These are phyloP conservation scores for Trametes pubescens DNA, from an alignment of 1,284 basidiomycete genomes.

Conservation along the genomic window DNA sequence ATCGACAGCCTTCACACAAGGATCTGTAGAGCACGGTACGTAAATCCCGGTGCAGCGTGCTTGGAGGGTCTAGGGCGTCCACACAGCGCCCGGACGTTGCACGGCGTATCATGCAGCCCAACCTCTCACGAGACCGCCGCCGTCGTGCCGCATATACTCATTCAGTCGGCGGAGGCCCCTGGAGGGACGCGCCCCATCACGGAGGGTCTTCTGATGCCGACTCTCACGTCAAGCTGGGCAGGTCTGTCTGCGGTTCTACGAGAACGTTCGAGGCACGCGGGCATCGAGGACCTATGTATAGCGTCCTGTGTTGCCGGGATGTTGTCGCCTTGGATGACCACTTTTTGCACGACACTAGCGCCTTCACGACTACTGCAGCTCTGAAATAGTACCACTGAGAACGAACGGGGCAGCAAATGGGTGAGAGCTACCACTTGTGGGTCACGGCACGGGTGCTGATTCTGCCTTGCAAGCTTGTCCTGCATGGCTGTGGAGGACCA, in stretches of 20 bases:
- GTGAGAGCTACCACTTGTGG: background rate
- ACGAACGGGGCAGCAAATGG: background rate
- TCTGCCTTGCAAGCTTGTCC: background rate
- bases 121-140: constrained; percentile 7
- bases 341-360: background rate
- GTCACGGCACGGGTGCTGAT: no score
- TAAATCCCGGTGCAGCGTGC: constrained; percentile 1
- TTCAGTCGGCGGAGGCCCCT: constrained; percentile 5
- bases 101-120: background rate
- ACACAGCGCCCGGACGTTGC: constrained; percentile 1
- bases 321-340: background rate
- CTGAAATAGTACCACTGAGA: no score
- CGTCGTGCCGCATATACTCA: constrained; percentile 3
- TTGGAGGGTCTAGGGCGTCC: background rate
- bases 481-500: background rate
- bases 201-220: constrained; percentile 11
- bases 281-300: background rate
- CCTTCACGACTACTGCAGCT: background rate
- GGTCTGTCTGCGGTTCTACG: constrained; percentile 1
- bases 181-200: background rate
- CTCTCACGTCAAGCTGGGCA: constrained; percentile 8
- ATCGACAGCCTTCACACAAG: background rate
- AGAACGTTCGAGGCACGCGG: constrained; percentile 13
- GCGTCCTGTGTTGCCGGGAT: background rate
- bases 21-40: no score